A percentile compares a stretch with the other conserved stretches of the same genome.
These are phyloP conservation scores for Auricularia heimuer DNA, from an alignment of 768 basidiomycete genomes.

Conservation along the genomic window DNA sequence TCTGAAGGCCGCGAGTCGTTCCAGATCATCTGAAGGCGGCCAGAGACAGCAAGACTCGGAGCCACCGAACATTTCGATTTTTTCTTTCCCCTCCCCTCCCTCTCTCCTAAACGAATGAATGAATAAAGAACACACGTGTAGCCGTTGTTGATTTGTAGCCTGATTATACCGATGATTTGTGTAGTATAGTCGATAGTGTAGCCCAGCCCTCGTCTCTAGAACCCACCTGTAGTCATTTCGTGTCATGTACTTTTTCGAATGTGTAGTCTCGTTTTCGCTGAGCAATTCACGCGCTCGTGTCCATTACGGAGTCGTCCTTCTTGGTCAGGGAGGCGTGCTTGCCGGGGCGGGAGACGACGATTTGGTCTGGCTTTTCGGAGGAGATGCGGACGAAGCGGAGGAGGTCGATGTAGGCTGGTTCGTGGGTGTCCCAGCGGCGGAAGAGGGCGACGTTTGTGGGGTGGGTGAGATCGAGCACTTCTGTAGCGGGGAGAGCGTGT, in stretches of 20 bases:
- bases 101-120: background rate
- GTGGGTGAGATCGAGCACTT: conserved; percentile 73
- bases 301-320: background rate
- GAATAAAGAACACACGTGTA: background rate
- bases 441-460: conserved; percentile 59
- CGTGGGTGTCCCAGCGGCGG: conserved; percentile 69
- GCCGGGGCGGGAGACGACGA: background rate
- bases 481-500: conserved; percentile 27
- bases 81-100: background rate
- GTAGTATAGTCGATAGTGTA: too few species aligned
- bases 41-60: background rate
- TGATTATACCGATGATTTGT: background rate
- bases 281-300: background rate
- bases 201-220: background rate
- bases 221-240: background rate
- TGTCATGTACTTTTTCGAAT: background rate
- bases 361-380: background rate
- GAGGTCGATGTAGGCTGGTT: conserved; percentile 57
- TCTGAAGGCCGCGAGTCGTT: background rate
- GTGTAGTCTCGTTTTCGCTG: background rate
- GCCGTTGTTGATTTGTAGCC: conserved; percentile 3
- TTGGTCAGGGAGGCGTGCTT: background rate
- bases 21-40: background rate
- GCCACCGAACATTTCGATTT: background rate
- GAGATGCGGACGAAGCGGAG: conserved; percentile 66